Conservation (phyloP, 139 green algal species). For the Chlorella sp. region DNA sequence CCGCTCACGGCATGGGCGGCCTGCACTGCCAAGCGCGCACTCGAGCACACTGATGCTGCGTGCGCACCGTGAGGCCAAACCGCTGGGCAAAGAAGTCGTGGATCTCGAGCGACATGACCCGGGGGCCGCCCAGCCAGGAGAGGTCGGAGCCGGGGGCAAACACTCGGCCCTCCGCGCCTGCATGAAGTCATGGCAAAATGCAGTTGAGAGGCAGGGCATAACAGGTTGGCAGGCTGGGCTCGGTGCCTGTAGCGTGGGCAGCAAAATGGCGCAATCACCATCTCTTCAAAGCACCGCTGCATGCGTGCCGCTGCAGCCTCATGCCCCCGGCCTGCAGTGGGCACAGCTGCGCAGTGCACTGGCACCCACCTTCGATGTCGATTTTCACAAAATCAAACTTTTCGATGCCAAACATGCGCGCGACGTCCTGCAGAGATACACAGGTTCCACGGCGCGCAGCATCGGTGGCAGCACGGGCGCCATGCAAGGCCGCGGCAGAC, state of each 20-base stretch:
- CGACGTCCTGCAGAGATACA: conserved; percentile 9
- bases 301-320: too few relatives aligned
- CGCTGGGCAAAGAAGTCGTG: conserved; percentile 26
- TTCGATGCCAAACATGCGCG: conserved; percentile 2
- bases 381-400: conserved; percentile 43
- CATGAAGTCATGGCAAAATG: background rate
- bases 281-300: too few relatives aligned
- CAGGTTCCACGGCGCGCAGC: too few relatives aligned
- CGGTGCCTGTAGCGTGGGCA: too few relatives aligned
- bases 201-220: too few relatives aligned
- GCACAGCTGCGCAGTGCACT: too few relatives aligned
- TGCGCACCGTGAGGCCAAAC: conserved; percentile 8
- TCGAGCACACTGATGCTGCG: background rate
- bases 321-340: too few relatives aligned
- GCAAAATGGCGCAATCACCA: too few relatives aligned
- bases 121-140: conserved; percentile 19
- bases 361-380: background rate
- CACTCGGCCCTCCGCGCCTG: conserved; percentile 31
- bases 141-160: conserved; percentile 24
- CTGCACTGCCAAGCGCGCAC: background rate
- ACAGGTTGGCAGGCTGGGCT: too few relatives aligned
- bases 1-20: background rate
- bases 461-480: too few relatives aligned
- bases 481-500: too few relatives aligned
- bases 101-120: conserved; percentile 20